Base-by-base conservation (phyloP, 2,329 filamentous ascomycete genomes). In the Phialophora macrospora region DNA sequence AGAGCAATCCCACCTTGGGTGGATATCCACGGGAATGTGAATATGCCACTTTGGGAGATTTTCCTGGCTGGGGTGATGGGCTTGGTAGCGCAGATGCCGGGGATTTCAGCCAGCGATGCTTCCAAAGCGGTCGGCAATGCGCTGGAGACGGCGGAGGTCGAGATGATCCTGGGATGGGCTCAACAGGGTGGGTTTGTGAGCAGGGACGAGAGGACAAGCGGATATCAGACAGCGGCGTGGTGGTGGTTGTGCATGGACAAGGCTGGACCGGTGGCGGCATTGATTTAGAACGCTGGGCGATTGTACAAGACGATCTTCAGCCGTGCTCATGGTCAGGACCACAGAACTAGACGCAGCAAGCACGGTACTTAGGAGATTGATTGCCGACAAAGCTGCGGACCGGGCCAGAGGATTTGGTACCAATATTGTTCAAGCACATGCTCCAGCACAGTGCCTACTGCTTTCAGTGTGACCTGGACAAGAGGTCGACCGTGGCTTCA, bases 1-100 rank as follows among this genome's bases (percentile, higher is more conserved):
- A 58, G 68, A 11, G 77, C 74, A 44, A 77, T 81, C 24, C 82
- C 82, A 0, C 60, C 82, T 14, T 84, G 82, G 82, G 75, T 79
- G 60, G 81, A 83, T 68, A 80, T 84, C 57, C 79, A 83, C 61
- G 78, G 77, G 0, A 72, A 76, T 14, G 68, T 79, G 12, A 72
- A 77, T 3, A 67, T 71, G 12, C 54, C 71, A 6, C 69, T 78
- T 22, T 84, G 82, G 82, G 76, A 80, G 11, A 72, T 77, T 57
- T 76, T 77, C 11, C 65, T 81, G 12, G 76, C 75, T 1, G 77
- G 79, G 3, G 75, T 82, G 3, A 63, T 83, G 3, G 78, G 80
- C 0, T 73, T 77, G n/a, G 64, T 83, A 14, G 76, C 77, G 8
- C 71, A 77, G 11, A 72, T 81, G 4, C 79, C 81, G 4, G 81